Evolutionary conservation across 495 filamentous ascomycete species (phyloP).

Genomic region (Ramalina intermedia): DNA sequence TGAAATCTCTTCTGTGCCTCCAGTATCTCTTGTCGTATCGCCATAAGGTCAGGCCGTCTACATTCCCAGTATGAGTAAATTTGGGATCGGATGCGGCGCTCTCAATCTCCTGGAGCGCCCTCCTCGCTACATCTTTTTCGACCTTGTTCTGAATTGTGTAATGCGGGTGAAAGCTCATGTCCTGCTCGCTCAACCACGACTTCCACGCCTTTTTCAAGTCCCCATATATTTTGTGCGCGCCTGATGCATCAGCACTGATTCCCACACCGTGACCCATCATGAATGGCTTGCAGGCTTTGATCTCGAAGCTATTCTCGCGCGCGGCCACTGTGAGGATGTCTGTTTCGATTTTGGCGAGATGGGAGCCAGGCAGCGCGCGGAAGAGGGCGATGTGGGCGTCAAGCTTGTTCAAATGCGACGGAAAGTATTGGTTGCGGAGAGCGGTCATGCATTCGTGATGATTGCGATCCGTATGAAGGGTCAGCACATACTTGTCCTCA

Average conservation of each 20-base stretch:
- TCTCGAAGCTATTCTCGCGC: slow-evolving; percentile 5
- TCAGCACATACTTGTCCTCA: slow-evolving; percentile 14
- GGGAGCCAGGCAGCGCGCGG: slow-evolving; percentile 18
- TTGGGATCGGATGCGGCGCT: background rate
- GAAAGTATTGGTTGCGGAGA: slow-evolving; percentile 17
- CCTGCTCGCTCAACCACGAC: slow-evolving; percentile 19
- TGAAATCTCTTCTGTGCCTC: slow-evolving; percentile 5
- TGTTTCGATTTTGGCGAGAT: slow-evolving; percentile 10
- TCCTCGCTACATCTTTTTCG: slow-evolving; percentile 9
- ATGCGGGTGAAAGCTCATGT: slow-evolving; percentile 13
- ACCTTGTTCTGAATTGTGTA: slow-evolving; percentile 23
- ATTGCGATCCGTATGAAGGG: slow-evolving; percentile 14
- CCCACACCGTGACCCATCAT: slow-evolving; percentile 14
- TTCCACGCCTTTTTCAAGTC: slow-evolving; percentile 14
- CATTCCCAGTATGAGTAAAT: slow-evolving; percentile 8
- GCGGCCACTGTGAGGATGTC: slow-evolving; percentile 4
- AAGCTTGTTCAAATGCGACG: slow-evolving; percentile 18
- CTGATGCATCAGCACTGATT: slow-evolving; percentile 2
- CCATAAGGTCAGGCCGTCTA: slow-evolving; percentile 16
- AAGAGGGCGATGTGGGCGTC: slow-evolving; percentile 21
- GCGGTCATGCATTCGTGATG: slow-evolving; percentile 16
- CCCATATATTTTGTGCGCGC: slow-evolving; percentile 4
- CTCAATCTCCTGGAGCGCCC: slow-evolving; percentile 12
- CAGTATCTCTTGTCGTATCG: slow-evolving; percentile 17
- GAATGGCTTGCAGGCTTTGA: slow-evolving; percentile 9